Percentiles rank a stretch among this genome's conserved stretches.
phyloP scores from a whole-genome alignment of 2,329 filamentous ascomycete genomes.

The Boeremia lycopersici region DNA sequence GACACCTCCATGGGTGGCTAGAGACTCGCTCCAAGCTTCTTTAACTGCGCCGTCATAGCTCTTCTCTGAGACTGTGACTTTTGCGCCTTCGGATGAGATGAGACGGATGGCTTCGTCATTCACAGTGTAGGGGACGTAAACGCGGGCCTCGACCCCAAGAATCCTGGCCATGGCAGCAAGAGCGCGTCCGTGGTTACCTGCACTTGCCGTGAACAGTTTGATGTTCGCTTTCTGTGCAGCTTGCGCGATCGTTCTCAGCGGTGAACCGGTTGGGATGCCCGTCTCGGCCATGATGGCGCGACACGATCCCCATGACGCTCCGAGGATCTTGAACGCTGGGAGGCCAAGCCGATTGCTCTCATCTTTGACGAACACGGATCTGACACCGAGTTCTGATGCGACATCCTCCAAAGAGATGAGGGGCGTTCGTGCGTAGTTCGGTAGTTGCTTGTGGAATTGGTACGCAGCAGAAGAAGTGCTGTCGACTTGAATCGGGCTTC shows the following conservation, averaged over 20 bases:
- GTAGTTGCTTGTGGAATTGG: constrained; percentile 64
- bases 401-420: constrained; percentile 60
- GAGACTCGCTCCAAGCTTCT: constrained; percentile 54
- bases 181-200: constrained; percentile 79
- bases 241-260: constrained; percentile 53
- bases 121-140: constrained; percentile 69
- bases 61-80: constrained; percentile 60
- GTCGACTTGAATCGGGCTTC: neutral
- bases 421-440: constrained; percentile 62
- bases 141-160: constrained; percentile 60
- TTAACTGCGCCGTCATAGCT: constrained; percentile 69
- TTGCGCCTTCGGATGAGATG: constrained; percentile 68
- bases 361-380: constrained; percentile 70
- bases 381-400: constrained; percentile 60
- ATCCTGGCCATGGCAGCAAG: constrained; percentile 70
- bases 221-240: constrained; percentile 22
- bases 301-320: constrained; percentile 72
- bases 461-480: neutral
- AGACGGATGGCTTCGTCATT: constrained; percentile 57
- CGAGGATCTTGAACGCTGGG: constrained; percentile 80
- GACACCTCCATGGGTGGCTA: constrained; percentile 50
- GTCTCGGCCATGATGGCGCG: constrained; percentile 61
- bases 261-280: constrained; percentile 52
- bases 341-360: constrained; percentile 72
- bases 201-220: constrained; percentile 69